These are phyloP conservation scores for Talaromyces sp. DNA, from an alignment of 2,329 filamentous ascomycete species.

Conservation along the genomic window DNA sequence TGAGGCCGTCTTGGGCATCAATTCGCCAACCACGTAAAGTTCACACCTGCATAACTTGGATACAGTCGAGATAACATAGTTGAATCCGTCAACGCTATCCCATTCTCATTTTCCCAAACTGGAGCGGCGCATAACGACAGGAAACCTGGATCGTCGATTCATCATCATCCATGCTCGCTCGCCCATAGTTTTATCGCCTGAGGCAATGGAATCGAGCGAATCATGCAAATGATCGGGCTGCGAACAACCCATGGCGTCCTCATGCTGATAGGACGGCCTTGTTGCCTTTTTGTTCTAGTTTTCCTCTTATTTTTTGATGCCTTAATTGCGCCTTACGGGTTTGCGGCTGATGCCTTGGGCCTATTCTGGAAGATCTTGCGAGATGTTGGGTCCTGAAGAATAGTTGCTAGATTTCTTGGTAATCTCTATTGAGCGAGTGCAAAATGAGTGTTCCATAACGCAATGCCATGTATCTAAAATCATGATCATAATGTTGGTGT, in stretches of 20 bases:
- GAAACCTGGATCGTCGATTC: neutral
- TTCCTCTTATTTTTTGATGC: constrained; percentile 1
- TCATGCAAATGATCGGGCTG: constrained; percentile 10
- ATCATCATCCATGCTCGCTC: neutral
- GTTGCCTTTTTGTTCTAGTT: neutral
- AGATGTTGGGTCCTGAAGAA: neutral
- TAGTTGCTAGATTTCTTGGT: neutral
- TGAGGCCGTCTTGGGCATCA: constrained; percentile 1
- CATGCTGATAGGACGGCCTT: neutral
- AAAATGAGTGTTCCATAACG: neutral
- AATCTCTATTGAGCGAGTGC: neutral
- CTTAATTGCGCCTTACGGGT: constrained; percentile 2
- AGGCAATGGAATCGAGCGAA: neutral
- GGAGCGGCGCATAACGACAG: neutral
- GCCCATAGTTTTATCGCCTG: neutral
- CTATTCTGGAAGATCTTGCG: neutral
- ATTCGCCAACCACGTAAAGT: neutral
- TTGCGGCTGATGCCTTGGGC: neutral
- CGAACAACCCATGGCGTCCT: constrained; percentile 12
- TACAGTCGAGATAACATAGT: neutral
- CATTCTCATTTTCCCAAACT: neutral
- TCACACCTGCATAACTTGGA: neutral
- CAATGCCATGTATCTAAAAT: neutral
- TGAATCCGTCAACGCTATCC: neutral
- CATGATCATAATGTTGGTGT: neutral